Evolutionary conservation across 1,284 basidiomycete species (phyloP).

Genomic region (Athelia sp.): DNA sequence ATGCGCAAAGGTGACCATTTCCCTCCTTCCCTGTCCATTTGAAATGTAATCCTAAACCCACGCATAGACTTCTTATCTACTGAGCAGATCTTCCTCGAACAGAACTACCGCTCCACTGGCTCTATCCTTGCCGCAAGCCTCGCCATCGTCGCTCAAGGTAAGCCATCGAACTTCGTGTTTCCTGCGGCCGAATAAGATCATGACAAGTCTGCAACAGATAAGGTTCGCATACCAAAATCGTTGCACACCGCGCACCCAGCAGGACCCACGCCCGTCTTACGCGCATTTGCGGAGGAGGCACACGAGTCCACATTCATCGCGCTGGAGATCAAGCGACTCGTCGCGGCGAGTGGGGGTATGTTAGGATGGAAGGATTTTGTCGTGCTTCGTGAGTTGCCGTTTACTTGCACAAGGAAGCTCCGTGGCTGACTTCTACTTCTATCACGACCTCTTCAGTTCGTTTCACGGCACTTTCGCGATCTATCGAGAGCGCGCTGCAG

Average conservation of each 20-base stretch:
- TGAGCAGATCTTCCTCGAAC: slow-evolving; percentile 72
- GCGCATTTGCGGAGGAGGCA: slow-evolving; percentile 40
- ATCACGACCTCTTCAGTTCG: slow-evolving; percentile 72
- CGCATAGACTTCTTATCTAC: slow-evolving; percentile 60
- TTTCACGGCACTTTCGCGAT: slow-evolving; percentile 79
- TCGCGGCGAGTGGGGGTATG: slow-evolving; percentile 70
- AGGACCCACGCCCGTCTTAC: slow-evolving; percentile 54
- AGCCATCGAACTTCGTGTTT: slow-evolving; percentile 6
- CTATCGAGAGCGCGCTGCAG: slow-evolving; percentile 76
- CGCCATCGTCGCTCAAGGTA: slow-evolving; percentile 83
- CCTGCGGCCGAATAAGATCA: background rate
- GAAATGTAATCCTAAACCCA: slow-evolving; percentile 1
- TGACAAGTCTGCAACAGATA: slow-evolving; percentile 40
- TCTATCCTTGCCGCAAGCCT: slow-evolving; percentile 74
- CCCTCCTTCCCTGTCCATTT: background rate
- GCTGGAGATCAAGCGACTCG: slow-evolving; percentile 73
- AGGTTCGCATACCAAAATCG: slow-evolving; percentile 70
- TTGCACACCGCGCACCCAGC: slow-evolving; percentile 71
- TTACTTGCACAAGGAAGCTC: background rate
- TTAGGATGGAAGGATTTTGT: slow-evolving; percentile 77
- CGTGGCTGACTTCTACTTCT: slow-evolving; percentile 1
- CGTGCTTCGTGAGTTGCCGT: slow-evolving; percentile 57
- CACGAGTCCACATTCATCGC: slow-evolving; percentile 74
- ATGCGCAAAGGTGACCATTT: slow-evolving; percentile 60
- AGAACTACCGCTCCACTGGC: slow-evolving; percentile 86